Conservation (phyloP, 2,329 filamentous ascomycete genomes). For the Trichoderma oligosporum region DNA sequence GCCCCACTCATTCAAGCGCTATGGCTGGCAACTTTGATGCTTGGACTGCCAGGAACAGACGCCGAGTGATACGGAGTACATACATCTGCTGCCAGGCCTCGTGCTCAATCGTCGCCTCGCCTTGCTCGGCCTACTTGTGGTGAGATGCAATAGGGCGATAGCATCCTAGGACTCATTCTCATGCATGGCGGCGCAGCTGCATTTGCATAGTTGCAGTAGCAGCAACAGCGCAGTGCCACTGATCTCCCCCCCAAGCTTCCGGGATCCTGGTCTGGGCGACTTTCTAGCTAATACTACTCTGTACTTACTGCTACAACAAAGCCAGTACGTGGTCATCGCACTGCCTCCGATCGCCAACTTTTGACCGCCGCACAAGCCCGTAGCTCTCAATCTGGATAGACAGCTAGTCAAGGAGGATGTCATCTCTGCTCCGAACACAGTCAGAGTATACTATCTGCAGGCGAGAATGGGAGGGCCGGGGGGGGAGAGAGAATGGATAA, state of each 20-base stretch:
- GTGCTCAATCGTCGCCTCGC: slow-evolving; percentile 37
- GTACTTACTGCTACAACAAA: too few relatives aligned
- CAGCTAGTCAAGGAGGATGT: background rate
- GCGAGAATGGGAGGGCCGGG: too few relatives aligned
- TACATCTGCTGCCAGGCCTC: slow-evolving; percentile 30
- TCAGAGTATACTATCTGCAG: slow-evolving; percentile 1
- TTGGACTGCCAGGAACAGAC: slow-evolving; percentile 19
- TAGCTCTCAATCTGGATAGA: background rate
- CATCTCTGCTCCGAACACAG: background rate
- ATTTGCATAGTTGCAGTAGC: slow-evolving; percentile 17
- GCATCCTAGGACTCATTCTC: slow-evolving; percentile 28
- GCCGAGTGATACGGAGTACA: too few relatives aligned
- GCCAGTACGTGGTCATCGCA: slow-evolving; percentile 13
- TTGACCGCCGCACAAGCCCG: slow-evolving; percentile 17
- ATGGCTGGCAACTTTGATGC: slow-evolving; percentile 1
- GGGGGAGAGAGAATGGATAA: slow-evolving; percentile 24
- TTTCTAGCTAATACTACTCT: too few relatives aligned
- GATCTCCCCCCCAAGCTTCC: slow-evolving; percentile 18
- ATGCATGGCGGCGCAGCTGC: slow-evolving; percentile 45
- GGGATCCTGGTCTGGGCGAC: slow-evolving; percentile 9
- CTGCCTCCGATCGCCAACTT: slow-evolving; percentile 19
- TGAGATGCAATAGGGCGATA: slow-evolving; percentile 23
- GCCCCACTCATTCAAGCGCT: slow-evolving; percentile 10
- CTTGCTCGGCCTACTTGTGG: slow-evolving; percentile 22
- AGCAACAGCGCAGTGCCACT: slow-evolving; percentile 17